Evolutionary conservation across 2,329 filamentous ascomycete genomes (phyloP).

Genomic region (Ambrosiella beaveri): DNA sequence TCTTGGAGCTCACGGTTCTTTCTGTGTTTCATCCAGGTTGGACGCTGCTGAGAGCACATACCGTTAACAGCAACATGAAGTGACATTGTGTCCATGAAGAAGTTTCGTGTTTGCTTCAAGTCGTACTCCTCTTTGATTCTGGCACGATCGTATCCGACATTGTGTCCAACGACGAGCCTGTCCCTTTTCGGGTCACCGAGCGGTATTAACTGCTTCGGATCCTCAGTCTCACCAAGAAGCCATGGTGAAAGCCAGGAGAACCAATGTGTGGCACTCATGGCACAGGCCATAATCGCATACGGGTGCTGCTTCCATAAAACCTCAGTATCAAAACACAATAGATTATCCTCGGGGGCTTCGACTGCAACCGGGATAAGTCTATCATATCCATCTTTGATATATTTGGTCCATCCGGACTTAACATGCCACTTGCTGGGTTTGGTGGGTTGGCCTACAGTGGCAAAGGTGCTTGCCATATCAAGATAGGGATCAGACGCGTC

Average conservation of each 20-base stretch:
- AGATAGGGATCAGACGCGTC: slow-evolving; percentile 80
- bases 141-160: slow-evolving; percentile 86
- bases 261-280: slow-evolving; percentile 77
- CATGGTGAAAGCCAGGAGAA: slow-evolving; percentile 96
- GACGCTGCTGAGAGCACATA: slow-evolving; percentile 93
- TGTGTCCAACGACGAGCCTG: slow-evolving; percentile 79
- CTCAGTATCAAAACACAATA: slow-evolving; percentile 89
- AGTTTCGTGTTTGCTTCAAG: slow-evolving; percentile 63
- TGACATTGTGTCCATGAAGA: slow-evolving; percentile 94
- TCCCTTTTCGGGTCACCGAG: slow-evolving; percentile 58
- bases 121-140: slow-evolving; percentile 80
- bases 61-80: slow-evolving; percentile 94
- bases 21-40: slow-evolving; percentile 93
- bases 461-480: slow-evolving; percentile 55
- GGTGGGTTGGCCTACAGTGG: slow-evolving; percentile 38
- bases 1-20: slow-evolving; percentile 77
- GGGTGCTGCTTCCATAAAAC: slow-evolving; percentile 88
- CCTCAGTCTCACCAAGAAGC: slow-evolving; percentile 67
- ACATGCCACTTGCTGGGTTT: slow-evolving; percentile 56
- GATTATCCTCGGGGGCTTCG: slow-evolving; percentile 58
- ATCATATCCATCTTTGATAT: slow-evolving; percentile 52
- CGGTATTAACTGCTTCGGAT: slow-evolving; percentile 67
- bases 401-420: slow-evolving; percentile 87
- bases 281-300: slow-evolving; percentile 94
- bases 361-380: slow-evolving; percentile 36